Base-by-base conservation (phyloP, 2,329 filamentous ascomycete genomes). In the Stagonosporopsis cucurbitacearum region DNA sequence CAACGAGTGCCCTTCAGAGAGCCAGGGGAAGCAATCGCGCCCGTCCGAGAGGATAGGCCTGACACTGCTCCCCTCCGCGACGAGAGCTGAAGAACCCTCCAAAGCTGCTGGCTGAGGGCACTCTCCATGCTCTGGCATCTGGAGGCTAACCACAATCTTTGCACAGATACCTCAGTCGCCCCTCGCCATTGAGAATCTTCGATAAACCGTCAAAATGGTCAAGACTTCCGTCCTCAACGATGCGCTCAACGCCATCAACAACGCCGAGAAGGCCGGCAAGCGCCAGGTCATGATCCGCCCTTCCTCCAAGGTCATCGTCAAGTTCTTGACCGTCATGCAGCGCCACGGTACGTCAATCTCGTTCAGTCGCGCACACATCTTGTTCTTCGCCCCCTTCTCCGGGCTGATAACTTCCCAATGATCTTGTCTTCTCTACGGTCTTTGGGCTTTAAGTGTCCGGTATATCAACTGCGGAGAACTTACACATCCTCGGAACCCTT, bases 361-460 rank as follows among this genome's bases (percentile, higher is more conserved):
- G 40, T 51, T 64, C 49, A 51, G 43, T 60, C 54, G 26, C 41
- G 23, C 46, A 50, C 25, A 59, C 42, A 54, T 48, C 53, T 48
- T 37, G 53, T 56, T 56, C 53, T 56, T 62, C 67, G 67, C 71
- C 55, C 63, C 30, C 51, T 61, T 61, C 75, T 88, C 95, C 95
- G 94, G 93, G 89, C 90, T 97, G 92, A 98, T 98, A 98, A 98
- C 95, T 99, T 96, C 94, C 91, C 89, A 88, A 92, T 87, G 87
- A 88, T 94, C 88, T 89, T 87, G 86, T 86, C 79, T 77, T 63
- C 73, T 84, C 78, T 81, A 97, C 92, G 91, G 89, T 88, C 85
- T 89, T 88, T 92, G 94, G 92, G 93, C 92, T 99, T 98, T 99
- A 98, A 98, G 88, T 96, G 88, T 87, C 92, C 94, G 95, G 96